Percentiles rank a stretch among this genome's conserved stretches.
Conservation (phyloP, 768 basidiomycete genomes). For the Coprinopsis sp. region DNA sequence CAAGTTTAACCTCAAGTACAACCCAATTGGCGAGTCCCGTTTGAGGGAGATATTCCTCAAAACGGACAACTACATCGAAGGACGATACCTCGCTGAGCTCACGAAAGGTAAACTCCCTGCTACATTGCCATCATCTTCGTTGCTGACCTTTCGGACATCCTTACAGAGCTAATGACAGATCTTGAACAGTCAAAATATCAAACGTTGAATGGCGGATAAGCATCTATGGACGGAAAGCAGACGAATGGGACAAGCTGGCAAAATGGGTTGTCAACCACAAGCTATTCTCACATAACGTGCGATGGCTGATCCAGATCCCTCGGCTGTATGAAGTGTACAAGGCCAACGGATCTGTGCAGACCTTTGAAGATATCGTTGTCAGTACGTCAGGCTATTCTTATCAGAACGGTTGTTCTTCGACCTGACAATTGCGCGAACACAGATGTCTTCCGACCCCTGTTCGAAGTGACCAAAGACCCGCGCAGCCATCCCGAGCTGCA, state of each 20-base stretch:
- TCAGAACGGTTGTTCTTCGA: not conserved
- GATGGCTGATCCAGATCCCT: slow-evolving; percentile 96
- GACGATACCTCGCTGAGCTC: slow-evolving; percentile 90
- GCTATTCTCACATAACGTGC: slow-evolving; percentile 91
- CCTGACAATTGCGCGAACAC: not conserved
- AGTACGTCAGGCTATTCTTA: slow-evolving; percentile 49
- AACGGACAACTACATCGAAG: slow-evolving; percentile 92
- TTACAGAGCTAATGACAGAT: slow-evolving; percentile 92
- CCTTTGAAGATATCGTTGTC: slow-evolving; percentile 85
- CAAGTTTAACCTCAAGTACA: slow-evolving; percentile 97
- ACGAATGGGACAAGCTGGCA: slow-evolving; percentile 98
- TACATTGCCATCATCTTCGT: not conserved
- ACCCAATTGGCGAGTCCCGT: slow-evolving; percentile 92
- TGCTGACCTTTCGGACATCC: not conserved
- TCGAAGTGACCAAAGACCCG: slow-evolving; percentile 95
- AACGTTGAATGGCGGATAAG: slow-evolving; percentile 98
- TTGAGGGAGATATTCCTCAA: slow-evolving; percentile 97
- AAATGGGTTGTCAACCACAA: slow-evolving; percentile 96
- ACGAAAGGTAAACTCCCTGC: slow-evolving; percentile 61
- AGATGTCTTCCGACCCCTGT: slow-evolving; percentile 93
- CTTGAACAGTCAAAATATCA: slow-evolving; percentile 98
- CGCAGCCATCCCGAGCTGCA: slow-evolving; percentile 88
- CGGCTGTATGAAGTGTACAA: slow-evolving; percentile 96
- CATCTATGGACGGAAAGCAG: slow-evolving; percentile 77
- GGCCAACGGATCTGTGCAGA: slow-evolving; percentile 73